These are phyloP conservation scores for Gnaphalium uliginosum DNA, from an alignment of 129 eudicot genomes.

Conservation along the genomic window DNA sequence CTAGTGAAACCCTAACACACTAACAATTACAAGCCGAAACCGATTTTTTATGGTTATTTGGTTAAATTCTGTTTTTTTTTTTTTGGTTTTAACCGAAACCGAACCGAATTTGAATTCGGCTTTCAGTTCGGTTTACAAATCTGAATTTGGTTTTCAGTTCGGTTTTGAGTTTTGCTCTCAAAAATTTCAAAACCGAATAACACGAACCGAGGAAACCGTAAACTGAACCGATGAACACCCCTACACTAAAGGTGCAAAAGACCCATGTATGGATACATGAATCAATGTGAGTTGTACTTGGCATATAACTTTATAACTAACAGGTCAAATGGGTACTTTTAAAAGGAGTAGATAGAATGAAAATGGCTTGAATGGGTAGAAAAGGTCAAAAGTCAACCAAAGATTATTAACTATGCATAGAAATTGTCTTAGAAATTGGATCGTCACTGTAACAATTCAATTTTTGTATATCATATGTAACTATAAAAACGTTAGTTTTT, in stretches of 20 bases:
- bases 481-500: background rate
- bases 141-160: too few species aligned
- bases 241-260: background rate
- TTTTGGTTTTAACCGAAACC: too few species aligned
- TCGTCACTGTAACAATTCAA: background rate
- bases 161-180: too few species aligned
- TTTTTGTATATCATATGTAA: background rate
- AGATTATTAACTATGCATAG: background rate
- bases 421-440: background rate
- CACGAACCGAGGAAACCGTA: too few species aligned
- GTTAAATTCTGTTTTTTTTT: too few species aligned
- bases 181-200: too few species aligned
- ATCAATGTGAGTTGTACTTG: background rate
- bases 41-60: too few species aligned
- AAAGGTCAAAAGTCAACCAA: background rate
- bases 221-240: too few species aligned
- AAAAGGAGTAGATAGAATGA: background rate
- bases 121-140: too few species aligned
- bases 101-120: too few species aligned
- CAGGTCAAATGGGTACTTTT: background rate
- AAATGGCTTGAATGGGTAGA: background rate
- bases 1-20: too few species aligned
- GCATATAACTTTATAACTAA: background rate
- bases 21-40: too few species aligned
- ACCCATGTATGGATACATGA: background rate